These are phyloP conservation scores for Eucalyptus sp. DNA, from an alignment of 345 rosid species.

Conservation along the genomic window DNA sequence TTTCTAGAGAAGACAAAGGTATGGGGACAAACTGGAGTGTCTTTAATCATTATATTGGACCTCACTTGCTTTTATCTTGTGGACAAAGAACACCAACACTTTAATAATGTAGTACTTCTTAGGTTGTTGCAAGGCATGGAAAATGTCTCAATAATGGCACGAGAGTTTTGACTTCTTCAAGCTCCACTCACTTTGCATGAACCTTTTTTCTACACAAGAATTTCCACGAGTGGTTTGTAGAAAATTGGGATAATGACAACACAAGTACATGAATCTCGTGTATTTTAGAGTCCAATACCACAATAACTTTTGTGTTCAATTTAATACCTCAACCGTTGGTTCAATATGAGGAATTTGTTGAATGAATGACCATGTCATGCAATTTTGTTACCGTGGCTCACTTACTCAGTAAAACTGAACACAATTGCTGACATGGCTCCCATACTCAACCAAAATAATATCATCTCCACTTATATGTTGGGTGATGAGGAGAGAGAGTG, in stretches of 20 bases:
- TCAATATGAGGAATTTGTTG: background rate
- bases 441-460: background rate
- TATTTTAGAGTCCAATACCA: background rate
- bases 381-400: background rate
- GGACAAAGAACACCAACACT: background rate
- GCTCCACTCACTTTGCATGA: background rate
- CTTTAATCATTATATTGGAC: background rate
- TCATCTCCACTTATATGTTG: background rate
- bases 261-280: background rate
- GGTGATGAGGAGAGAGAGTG: background rate
- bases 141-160: background rate
- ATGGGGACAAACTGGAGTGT: background rate
- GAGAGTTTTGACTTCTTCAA: background rate
- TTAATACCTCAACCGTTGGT: background rate
- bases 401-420: background rate
- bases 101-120: background rate
- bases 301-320: background rate
- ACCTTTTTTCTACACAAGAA: background rate
- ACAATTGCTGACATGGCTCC: background rate
- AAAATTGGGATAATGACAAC: background rate
- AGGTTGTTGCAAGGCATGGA: background rate
- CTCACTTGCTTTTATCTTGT: background rate
- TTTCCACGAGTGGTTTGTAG: background rate
- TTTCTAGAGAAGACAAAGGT: background rate
- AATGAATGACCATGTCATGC: background rate